Evolutionary conservation across 345 rosid species (phyloP).

Genomic region (Eucalyptus globulus): DNA sequence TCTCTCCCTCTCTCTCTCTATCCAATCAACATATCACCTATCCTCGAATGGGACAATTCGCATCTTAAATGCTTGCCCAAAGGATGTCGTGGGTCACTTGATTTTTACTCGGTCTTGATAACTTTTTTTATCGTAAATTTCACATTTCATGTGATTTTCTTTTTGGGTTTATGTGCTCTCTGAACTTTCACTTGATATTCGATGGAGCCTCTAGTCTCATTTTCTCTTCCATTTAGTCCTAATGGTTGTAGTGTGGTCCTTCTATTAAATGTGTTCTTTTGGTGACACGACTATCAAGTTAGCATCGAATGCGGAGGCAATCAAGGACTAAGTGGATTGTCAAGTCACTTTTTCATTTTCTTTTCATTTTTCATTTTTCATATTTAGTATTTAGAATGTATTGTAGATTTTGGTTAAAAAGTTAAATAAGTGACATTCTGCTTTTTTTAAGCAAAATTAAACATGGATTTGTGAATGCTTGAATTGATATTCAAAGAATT

Average conservation of each 20-base stretch:
- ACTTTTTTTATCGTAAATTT: neutral
- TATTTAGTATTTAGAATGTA: neutral
- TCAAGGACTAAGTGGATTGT: neutral
- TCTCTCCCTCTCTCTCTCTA: accelerated
- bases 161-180: accelerated
- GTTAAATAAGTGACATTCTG: neutral
- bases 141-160: neutral
- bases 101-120: neutral
- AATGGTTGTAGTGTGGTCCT: neutral
- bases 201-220: neutral
- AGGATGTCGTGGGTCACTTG: neutral
- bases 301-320: neutral
- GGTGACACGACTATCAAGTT: neutral
- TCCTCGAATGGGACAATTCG: neutral
- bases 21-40: neutral
- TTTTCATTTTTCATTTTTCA: no score
- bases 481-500: neutral
- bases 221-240: neutral
- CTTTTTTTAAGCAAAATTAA: neutral
- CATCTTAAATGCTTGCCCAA: neutral
- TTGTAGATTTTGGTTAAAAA: neutral
- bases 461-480: neutral
- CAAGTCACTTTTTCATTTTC: neutral
- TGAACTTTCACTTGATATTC: neutral
- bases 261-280: neutral